These are phyloP conservation scores for Taxawa tesnikishii DNA, from an alignment of 2,329 filamentous ascomycete species.

Conservation along the genomic window DNA sequence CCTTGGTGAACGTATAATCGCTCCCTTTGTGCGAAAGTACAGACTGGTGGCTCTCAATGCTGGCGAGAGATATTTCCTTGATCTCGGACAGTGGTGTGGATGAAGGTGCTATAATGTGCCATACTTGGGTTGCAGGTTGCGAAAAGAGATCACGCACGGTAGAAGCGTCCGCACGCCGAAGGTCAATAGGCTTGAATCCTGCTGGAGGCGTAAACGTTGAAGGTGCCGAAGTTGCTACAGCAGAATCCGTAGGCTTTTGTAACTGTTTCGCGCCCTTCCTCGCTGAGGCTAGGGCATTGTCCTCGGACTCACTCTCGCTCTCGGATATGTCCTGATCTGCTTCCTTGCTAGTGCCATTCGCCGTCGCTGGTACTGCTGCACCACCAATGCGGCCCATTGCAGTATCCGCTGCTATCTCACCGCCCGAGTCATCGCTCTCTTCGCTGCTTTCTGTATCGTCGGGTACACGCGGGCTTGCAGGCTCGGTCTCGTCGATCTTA, in stretches of 20 bases:
- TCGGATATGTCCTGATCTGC: conserved; percentile 7
- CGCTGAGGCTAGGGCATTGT: conserved; percentile 13
- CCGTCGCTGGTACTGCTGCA: neutral
- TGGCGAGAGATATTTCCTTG: conserved; percentile 51
- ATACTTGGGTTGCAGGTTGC: conserved; percentile 59
- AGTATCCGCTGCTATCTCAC: neutral
- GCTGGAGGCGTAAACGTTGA: conserved; percentile 22
- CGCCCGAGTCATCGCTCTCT: conserved; percentile 1
- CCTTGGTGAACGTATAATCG: conserved; percentile 35
- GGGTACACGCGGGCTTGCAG: conserved; percentile 14
- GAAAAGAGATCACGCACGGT: conserved; percentile 40
- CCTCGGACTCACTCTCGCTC: conserved; percentile 25
- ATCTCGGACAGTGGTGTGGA: conserved; percentile 57
- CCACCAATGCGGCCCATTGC: conserved; percentile 2
- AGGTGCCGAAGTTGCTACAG: neutral
- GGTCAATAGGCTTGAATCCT: conserved; percentile 38
- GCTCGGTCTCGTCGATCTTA: conserved; percentile 13
- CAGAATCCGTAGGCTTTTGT: neutral
- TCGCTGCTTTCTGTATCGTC: conserved; percentile 7
- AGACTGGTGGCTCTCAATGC: conserved; percentile 38
- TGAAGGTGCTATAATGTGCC: conserved; percentile 67
- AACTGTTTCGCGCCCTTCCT: conserved; percentile 4
- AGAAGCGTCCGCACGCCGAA: conserved; percentile 25
- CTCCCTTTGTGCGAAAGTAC: conserved; percentile 52
- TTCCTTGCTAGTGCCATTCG: conserved; percentile 5